phyloP scores from a whole-genome alignment of 192 early-diverging fungal species.

The Coemansia umbellata region DNA sequence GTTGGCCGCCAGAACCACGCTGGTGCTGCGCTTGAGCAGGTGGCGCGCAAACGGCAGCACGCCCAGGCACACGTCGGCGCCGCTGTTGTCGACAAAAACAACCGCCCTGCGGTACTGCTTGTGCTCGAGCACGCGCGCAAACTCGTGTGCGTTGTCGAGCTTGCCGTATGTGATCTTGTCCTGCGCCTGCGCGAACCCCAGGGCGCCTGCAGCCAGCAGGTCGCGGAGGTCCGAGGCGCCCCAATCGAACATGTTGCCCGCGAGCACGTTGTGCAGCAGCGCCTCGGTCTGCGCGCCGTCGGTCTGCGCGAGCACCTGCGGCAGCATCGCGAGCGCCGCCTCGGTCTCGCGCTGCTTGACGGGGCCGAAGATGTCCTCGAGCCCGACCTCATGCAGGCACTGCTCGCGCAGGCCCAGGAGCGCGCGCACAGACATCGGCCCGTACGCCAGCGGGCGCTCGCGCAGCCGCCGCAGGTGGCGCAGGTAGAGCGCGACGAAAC shows the following conservation, averaged over 20 bases:
- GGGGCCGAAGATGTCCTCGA: conserved; percentile 68
- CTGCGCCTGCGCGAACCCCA: conserved; percentile 57
- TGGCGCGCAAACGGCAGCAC: conserved; percentile 73
- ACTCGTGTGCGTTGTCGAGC: conserved; percentile 48
- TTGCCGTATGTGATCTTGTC: conserved; percentile 34
- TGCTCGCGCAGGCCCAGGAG: conserved; percentile 76
- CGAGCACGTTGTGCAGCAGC: conserved; percentile 66
- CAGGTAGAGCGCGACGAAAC: conserved; percentile 65
- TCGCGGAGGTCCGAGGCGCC: conserved; percentile 59
- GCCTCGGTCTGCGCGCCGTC: conserved; percentile 48
- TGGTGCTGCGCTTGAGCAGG: conserved; percentile 49
- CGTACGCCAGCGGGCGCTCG: conserved; percentile 69
- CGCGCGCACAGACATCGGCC: conserved; percentile 64
- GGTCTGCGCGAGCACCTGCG: conserved; percentile 41
- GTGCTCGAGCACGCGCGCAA: conserved; percentile 41
- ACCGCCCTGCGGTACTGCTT: conserved; percentile 55
- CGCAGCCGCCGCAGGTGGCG: conserved; percentile 61
- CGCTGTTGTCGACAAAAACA: conserved; percentile 82
- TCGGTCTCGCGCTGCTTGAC: conserved; percentile 68
- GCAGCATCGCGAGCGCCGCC: conserved; percentile 56
- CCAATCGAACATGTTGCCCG: conserved; percentile 89
- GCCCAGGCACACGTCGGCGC: conserved; percentile 75
- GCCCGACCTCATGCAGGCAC: conserved; percentile 77
- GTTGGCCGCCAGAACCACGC: conserved; percentile 74
- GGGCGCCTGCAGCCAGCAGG: conserved; percentile 53